Evolutionary conservation across 768 basidiomycete genomes (phyloP), one percentile per base, ranked within the genome.

Genomic region (Auriscalpium microsporum): DNA sequence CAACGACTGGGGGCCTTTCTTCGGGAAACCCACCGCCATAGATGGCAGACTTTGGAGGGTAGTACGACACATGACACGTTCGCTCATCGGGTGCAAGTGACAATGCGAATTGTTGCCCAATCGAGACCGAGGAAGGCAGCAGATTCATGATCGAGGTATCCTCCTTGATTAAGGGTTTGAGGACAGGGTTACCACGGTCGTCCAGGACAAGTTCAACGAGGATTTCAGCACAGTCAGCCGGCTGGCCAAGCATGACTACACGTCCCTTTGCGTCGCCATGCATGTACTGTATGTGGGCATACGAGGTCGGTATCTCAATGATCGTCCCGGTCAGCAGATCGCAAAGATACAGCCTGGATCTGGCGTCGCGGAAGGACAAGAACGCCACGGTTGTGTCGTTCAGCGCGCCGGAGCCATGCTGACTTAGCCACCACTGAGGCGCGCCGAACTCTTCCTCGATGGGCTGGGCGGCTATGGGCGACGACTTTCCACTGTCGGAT

Each of bases 1-100:
- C 70, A 8, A 89, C 73, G 54, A 80, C 82, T 9, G 90, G 90
- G 0, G 90, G 90, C 50, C 73, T 75, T 66, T 86, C 83, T 4
- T 73, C 76, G 0, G 66, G 60, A 14, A 69, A 67, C 44, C 67
- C 78, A 0, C 78, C 83, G 1, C 67, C 62, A 59, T 83, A 90
- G 0, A 70, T 64, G 0, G 84, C 82, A 62, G 88, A 88, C 49
- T 71, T 75, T 0, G 90, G 89, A 0, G 80, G 72, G 60, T 86
- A 87, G 63, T 77, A 87, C 28, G 88, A 72, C n/a, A 82, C 79
- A 63, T 90, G 77, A 11, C 88, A 63, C 0, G 77, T 72, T 33
- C 72, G 67, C 28, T 72, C 62, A 37, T 67, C 67, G n/a, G 65
- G 57, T 3, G 65, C 65, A 1, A 68, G 59, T 35, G 64, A 56